Percentiles rank a stretch among this genome's conserved stretches.
These are phyloP conservation scores for Chenopodium album DNA, from an alignment of 148 eudicot species.

Conservation along the genomic window DNA sequence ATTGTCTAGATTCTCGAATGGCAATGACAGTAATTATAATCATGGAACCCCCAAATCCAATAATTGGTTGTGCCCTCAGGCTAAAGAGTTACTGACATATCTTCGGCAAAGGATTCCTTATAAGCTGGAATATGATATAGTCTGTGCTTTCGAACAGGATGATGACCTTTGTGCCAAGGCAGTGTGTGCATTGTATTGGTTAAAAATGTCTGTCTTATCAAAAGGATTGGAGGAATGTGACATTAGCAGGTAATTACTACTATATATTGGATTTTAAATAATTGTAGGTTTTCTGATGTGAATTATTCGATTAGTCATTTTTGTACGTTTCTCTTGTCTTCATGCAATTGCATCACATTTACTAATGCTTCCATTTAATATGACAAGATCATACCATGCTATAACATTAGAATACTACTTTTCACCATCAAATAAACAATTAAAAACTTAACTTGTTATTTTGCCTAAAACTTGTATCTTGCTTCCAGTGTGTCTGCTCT, in stretches of 20 bases:
- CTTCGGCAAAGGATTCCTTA: not conserved
- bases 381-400: too few relatives aligned
- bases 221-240: conserved; percentile 9
- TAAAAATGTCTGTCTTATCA: not conserved
- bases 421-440: not conserved
- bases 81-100: not conserved
- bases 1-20: not conserved
- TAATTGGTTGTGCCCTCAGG: not conserved
- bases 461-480: not conserved
- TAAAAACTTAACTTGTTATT: not conserved
- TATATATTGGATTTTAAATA: not conserved
- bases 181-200: conserved; percentile 19
- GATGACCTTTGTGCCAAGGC: conserved; percentile 22
- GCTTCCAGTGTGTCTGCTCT: conserved; percentile 2
- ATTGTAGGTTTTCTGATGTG: not conserved
- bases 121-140: not conserved
- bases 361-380: too few relatives aligned
- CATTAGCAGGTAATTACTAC: conserved; percentile 16
- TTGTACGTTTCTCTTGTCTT: too few relatives aligned
- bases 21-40: not conserved
- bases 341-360: too few relatives aligned
- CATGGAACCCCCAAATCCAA: not conserved
- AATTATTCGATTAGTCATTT: not conserved
- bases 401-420: too few relatives aligned
- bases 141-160: conserved; percentile 2